Base-by-base conservation (phyloP, 768 basidiomycete species). In the Suillus discolor region DNA sequence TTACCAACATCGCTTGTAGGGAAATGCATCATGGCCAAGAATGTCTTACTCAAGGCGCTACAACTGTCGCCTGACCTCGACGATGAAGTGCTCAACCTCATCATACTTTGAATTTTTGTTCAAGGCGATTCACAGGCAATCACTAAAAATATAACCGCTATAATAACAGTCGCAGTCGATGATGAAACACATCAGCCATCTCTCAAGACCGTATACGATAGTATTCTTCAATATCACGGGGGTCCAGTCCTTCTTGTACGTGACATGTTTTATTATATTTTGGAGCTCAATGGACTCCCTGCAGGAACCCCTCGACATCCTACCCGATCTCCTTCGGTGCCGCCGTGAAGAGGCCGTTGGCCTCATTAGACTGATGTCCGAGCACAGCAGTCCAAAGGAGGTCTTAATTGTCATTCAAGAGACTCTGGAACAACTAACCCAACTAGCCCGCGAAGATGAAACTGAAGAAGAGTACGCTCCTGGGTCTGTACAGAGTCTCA, bases 401-500 rank as follows among this genome's bases (percentile, higher is more conserved):
- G 66, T 79, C 28, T 60, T 82, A 47, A 78, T 84, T 59, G 79
- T 79, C 2, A 55, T 77, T 20, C 80, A 83, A 60, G 83, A 82
- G 67, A 69, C 68, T 7, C 63, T 79, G 38, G 84, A 82, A 66
- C 64, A 63, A 34, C 55, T 84, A 57, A 36, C 55, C 25, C 68
- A 71, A 31, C 62, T 57, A 5, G 49, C 18, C 62, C 31, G 65
- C 45, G 62, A 71, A 62, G 61, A 62, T 28, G 69, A 69, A 15
- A 71, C 68, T 4, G 71, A 71, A 12, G 71, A 70, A 5, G 73
- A 75, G 3, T 61, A 73, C 15, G 63, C 51, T 8, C 3, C 36
- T 0, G 47, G 61, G 25, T 31, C 63, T 16, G 68, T 66, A 3
- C 73, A 69, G 61, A 69, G 62, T 20, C 53, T 62, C 7, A 70